phyloP scores from a whole-genome alignment of 345 rosid genomes.

The Reutealis trisperma region DNA sequence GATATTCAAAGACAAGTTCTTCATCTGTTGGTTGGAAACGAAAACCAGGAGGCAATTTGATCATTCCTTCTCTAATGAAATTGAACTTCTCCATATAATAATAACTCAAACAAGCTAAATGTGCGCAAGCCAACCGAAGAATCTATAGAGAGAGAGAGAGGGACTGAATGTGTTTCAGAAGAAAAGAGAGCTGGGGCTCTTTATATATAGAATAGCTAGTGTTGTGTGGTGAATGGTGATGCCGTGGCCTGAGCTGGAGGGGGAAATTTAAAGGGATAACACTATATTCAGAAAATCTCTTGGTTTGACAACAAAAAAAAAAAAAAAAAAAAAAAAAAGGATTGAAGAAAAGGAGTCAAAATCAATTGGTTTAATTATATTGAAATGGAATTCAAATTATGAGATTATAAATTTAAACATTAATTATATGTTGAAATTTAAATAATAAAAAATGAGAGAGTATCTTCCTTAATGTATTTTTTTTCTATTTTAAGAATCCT shows the following conservation, averaged over 20 bases:
- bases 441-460: too few species aligned
- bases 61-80: constrained; percentile 12
- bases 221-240: neutral
- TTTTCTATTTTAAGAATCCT: too few species aligned
- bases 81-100: constrained; percentile 13
- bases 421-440: too few species aligned
- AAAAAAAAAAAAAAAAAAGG: too few species aligned
- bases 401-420: too few species aligned
- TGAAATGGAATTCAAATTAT: too few species aligned
- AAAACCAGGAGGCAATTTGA: constrained; percentile 33
- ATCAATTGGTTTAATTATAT: too few species aligned
- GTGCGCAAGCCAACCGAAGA: neutral
- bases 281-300: neutral
- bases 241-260: neutral
- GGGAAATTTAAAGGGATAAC: neutral
- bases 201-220: constrained; percentile 10
- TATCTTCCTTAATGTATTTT: too few species aligned
- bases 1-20: constrained; percentile 33
- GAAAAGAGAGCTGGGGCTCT: constrained; percentile 2
- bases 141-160: too few species aligned
- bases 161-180: neutral
- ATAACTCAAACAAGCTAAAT: neutral
- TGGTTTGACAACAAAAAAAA: neutral
- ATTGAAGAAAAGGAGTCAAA: too few species aligned
- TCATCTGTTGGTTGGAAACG: constrained; percentile 40